Conservation (phyloP, 768 basidiomycete genomes). For the Boletus sensibilis region DNA sequence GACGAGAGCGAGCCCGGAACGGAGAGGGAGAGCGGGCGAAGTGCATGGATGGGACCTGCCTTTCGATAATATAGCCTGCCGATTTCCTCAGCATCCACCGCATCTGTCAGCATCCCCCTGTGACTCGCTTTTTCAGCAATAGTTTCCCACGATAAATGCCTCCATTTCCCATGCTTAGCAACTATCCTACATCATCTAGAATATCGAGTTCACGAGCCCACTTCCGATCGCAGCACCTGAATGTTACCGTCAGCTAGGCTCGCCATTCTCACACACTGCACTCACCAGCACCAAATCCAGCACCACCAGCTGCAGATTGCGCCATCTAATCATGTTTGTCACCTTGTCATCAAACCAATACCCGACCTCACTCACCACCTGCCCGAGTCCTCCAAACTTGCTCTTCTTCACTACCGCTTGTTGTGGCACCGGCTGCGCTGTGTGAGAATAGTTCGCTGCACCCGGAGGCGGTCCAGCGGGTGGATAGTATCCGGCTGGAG, state of each 20-base stretch:
- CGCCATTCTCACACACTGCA: background rate
- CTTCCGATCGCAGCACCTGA: conserved; percentile 46
- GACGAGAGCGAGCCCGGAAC: background rate
- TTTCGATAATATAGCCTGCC: conserved; percentile 27
- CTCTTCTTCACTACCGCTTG: conserved; percentile 34
- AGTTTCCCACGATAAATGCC: conserved; percentile 20
- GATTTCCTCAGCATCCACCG: conserved; percentile 28
- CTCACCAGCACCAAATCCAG: conserved; percentile 49
- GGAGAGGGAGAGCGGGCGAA: conserved; percentile 6
- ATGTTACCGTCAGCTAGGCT: background rate
- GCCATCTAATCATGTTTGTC: conserved; percentile 26
- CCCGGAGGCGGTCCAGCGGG: conserved; percentile 16
- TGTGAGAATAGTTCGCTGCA: conserved; percentile 13
- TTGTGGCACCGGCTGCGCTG: conserved; percentile 36
- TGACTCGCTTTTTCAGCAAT: conserved; percentile 18
- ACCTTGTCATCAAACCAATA: background rate
- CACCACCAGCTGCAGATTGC: conserved; percentile 39
- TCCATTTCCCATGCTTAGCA: conserved; percentile 20
- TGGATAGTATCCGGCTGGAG: conserved; percentile 17
- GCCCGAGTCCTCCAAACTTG: conserved; percentile 41
- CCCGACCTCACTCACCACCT: conserved; percentile 29
- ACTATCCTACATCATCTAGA: conserved; percentile 33
- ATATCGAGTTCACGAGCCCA: conserved; percentile 47
- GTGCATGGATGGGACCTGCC: conserved; percentile 28
- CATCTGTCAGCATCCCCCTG: conserved; percentile 34